Evolutionary conservation across 257 asterid genomes (phyloP).

Genomic region (Penstemon barbatus): DNA sequence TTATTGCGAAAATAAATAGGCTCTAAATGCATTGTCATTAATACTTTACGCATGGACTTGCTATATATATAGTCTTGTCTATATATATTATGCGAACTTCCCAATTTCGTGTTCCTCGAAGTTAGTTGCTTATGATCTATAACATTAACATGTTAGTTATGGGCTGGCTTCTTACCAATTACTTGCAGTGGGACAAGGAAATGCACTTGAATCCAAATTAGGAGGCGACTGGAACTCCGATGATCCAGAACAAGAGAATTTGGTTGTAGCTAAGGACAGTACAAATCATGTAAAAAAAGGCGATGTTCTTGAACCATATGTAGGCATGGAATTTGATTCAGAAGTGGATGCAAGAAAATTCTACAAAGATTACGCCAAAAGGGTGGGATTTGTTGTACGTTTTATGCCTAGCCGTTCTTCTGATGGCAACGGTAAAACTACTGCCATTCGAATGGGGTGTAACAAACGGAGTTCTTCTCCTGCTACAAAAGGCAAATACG

Average conservation of each 20-base stretch:
- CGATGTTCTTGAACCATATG: slow-evolving; percentile 48
- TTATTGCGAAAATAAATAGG: too few species aligned
- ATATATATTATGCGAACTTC: too few species aligned
- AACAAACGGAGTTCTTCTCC: slow-evolving; percentile 61
- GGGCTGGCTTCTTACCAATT: too few species aligned
- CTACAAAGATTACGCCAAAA: slow-evolving; percentile 51
- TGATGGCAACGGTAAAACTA: slow-evolving; percentile 57
- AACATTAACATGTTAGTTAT: too few species aligned
- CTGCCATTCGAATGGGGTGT: slow-evolving; percentile 69
- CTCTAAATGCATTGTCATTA: too few species aligned
- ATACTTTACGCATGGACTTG: too few species aligned
- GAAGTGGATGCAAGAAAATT: slow-evolving; percentile 59
- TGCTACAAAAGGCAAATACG: slow-evolving; percentile 34
- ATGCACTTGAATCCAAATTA: slow-evolving; percentile 33
- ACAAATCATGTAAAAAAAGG: slow-evolving; percentile 25
- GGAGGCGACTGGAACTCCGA: slow-evolving; percentile 37
- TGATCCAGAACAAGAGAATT: slow-evolving; percentile 40
- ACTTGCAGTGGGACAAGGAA: neutral
- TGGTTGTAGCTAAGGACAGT: slow-evolving; percentile 29
- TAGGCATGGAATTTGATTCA: slow-evolving; percentile 64
- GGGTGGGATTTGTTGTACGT: slow-evolving; percentile 57
- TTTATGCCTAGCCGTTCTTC: slow-evolving; percentile 64
- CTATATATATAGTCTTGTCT: too few species aligned
- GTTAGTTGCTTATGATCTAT: too few species aligned
- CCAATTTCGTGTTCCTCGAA: too few species aligned